phyloP scores from a whole-genome alignment of 2,329 filamentous ascomycete species.

The Xylariomycetidae sp. region DNA sequence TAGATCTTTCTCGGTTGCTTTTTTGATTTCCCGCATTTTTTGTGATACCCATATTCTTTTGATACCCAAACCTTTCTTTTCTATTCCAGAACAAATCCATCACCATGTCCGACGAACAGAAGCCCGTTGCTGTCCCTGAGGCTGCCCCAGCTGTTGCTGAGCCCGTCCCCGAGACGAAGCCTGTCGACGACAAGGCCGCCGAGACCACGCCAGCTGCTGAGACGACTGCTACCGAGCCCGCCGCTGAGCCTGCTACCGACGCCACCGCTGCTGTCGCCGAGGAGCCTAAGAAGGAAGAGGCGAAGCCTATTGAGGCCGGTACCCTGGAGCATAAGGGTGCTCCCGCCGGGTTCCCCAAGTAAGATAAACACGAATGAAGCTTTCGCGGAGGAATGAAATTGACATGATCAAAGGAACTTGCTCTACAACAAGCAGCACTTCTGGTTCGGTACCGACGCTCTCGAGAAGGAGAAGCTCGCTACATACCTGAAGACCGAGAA shows the following conservation, averaged over 20 bases:
- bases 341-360: slow-evolving; percentile 81
- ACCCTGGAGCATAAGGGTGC: slow-evolving; percentile 85
- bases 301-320: slow-evolving; percentile 75
- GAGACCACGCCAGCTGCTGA: slow-evolving; percentile 36
- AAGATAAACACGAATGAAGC: slow-evolving; percentile 33
- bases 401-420: slow-evolving; percentile 59
- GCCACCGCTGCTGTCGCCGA: slow-evolving; percentile 31
- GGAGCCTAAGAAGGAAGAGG: slow-evolving; percentile 44
- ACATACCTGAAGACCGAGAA: slow-evolving; percentile 87
- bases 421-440: slow-evolving; percentile 92
- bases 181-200: slow-evolving; percentile 18
- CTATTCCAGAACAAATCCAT: slow-evolving; percentile 25
- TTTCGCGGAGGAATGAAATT: slow-evolving; percentile 3
- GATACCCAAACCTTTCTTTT: slow-evolving; percentile 33
- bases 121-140: slow-evolving; percentile 61
- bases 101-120: slow-evolving; percentile 71
- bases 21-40: slow-evolving; percentile 41
- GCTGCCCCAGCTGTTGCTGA: slow-evolving; percentile 35
- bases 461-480: slow-evolving; percentile 69
- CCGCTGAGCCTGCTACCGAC: slow-evolving; percentile 33
- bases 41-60: slow-evolving; percentile 50
- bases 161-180: slow-evolving; percentile 28
- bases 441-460: slow-evolving; percentile 71
- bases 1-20: slow-evolving; percentile 11
- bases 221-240: slow-evolving; percentile 21